Conservation (phyloP, 2,329 filamentous ascomycete species). For the Fulvia fulva region DNA sequence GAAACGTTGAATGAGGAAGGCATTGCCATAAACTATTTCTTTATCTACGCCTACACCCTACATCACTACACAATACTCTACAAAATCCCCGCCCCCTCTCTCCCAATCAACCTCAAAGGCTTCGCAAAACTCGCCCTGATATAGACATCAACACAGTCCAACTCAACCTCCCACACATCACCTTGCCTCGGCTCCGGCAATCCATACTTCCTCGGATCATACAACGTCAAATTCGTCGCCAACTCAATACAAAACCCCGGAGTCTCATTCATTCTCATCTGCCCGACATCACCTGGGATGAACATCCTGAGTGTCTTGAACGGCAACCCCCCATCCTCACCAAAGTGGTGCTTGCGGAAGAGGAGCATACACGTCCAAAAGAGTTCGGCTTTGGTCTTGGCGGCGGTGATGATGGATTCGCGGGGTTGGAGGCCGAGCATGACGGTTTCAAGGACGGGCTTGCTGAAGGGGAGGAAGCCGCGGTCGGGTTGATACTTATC, state of each 20-base stretch:
- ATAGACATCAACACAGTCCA: constrained; percentile 38
- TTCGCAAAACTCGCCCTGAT: constrained; percentile 28
- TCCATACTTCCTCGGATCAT: not conserved
- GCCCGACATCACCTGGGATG: not conserved
- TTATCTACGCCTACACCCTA: too few relatives aligned
- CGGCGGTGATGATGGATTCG: constrained; percentile 42
- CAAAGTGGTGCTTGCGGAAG: constrained; percentile 56
- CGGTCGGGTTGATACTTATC: constrained; percentile 26
- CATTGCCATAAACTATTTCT: too few relatives aligned
- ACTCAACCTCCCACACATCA: constrained; percentile 46
- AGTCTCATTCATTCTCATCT: constrained; percentile 23
- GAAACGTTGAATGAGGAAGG: too few relatives aligned
- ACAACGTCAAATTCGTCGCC: constrained; percentile 2
- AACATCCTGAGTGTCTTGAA: not conserved
- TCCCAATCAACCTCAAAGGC: constrained; percentile 38
- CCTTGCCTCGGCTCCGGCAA: constrained; percentile 30
- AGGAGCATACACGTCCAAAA: constrained; percentile 54
- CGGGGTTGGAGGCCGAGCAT: constrained; percentile 45
- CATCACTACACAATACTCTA: too few relatives aligned
- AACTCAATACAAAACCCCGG: constrained; percentile 15
- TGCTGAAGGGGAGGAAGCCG: constrained; percentile 48
- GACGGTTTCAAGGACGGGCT: constrained; percentile 45
- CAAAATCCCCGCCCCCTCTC: constrained; percentile 13
- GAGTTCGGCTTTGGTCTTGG: constrained; percentile 33
- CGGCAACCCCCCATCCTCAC: constrained; percentile 34